These are phyloP conservation scores for Syzygium aqueum DNA, from an alignment of 345 rosid species.

Conservation along the genomic window DNA sequence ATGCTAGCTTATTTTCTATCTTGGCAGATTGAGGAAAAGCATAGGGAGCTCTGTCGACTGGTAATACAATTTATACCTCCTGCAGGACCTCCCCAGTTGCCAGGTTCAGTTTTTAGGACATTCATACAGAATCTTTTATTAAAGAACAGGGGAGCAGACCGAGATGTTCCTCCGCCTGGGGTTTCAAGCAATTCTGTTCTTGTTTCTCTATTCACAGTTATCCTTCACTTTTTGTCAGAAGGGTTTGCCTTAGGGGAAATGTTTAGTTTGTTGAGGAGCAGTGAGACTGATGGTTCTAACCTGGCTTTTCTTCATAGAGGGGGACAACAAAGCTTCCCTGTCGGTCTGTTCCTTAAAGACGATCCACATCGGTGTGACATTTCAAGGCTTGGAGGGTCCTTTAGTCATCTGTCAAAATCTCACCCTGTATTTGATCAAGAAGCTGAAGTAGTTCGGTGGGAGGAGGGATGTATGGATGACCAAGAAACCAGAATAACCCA, in stretches of 20 bases:
- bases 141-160: conserved; percentile 87
- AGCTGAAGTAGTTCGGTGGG: conserved; percentile 75
- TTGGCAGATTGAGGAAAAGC: conserved; percentile 92
- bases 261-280: conserved; percentile 48
- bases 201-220: conserved; percentile 70
- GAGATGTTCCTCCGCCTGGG: conserved; percentile 69
- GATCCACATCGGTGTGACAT: conserved; percentile 77
- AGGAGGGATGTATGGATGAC: conserved; percentile 94
- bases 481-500: conserved; percentile 72
- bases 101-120: conserved; percentile 88
- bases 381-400: conserved; percentile 92
- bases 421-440: conserved; percentile 61
- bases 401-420: conserved; percentile 68
- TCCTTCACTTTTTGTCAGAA: conserved; percentile 93
- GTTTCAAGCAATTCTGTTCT: conserved; percentile 81
- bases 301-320: conserved; percentile 90
- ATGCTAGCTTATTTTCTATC: not conserved
- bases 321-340: conserved; percentile 80
- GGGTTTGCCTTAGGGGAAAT: conserved; percentile 50
- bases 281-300: conserved; percentile 29
- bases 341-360: conserved; percentile 65
- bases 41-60: conserved; percentile 79
- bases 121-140: conserved; percentile 74
- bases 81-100: conserved; percentile 55
- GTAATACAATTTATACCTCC: conserved; percentile 93